Base-by-base conservation (phyloP, 169 alveolate species). In the Theileria annulata region DNA sequence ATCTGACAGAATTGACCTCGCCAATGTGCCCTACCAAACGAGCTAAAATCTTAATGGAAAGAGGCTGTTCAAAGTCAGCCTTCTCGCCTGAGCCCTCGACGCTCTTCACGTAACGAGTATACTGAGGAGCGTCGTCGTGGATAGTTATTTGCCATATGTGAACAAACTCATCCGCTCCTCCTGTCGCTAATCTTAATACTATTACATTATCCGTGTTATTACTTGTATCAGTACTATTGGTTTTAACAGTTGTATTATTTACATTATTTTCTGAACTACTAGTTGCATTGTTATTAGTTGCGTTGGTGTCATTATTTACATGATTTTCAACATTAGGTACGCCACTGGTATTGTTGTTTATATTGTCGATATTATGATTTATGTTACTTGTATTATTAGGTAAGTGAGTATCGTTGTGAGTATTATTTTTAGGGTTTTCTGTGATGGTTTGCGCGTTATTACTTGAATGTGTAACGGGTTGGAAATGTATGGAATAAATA, bases 141-240 rank as follows among this genome's bases (percentile, higher is more conserved):
- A 92, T 91, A 49, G 86, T 80, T 31, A 93, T 87, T 42, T 92
- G 90, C 96, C 96, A 92, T 49, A 94, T 91, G 71, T 94, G 97
- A 13, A 94, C 93, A 77, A 94, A 94, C 59, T 94, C 97, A 67
- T 94, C 97, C 0, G 97, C 97, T 27, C 97, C 97, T 27, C 95
- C 95, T 8, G 97, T 93, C 15, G 97, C 97, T 51, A 94, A 48
- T n/a, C 79, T 73, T 23, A 77, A 64, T 10, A 48, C 35, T n/a
- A 54, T 30, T 33, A 42, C 33, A 19, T 28, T 25, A 0, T 42
- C 77, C 48, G 31, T 30, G 48, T 68, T 59, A 35, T 42, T 42
- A 42, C 15, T 42, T 42, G 13, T 42, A 42, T 42, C 13, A 42
- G 51, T 42, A 8, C 15, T 42, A 3, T 42, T 42, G 15, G 2